Evolutionary conservation across 208 protist species (phyloP), one percentile per base, ranked within the genome.

Genomic region (Trichomonas gallinae): DNA sequence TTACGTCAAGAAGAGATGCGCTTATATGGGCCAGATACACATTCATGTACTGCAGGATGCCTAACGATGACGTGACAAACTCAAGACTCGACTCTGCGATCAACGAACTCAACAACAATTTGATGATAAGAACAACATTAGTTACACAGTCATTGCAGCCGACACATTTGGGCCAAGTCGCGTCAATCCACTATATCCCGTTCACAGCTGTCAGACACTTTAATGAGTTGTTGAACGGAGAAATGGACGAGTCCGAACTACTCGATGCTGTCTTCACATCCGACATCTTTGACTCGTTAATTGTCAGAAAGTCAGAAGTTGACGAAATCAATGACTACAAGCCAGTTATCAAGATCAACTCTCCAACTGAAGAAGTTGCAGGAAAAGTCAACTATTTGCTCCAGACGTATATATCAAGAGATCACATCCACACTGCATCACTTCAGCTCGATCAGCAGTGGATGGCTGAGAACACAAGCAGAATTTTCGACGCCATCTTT

Each of bases 21-120:
- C 98, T 99, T 36, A 97, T 98, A 51, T 99, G 99, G 99, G 98
- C 99, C 31, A 98, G 98, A 51, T 98, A 98, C 89, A 99, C 99
- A 0, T 99, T 99, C 97, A 98, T 99, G 21, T 99, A 99, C 97
- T 98, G 99, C 26, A 98, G 99, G 88, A 99, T 99, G 98, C 98
- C 98, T 11, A 97, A 98, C 44, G 98, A 98, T 63, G 99, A 99
- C 0, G 96, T 98, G 87, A 96, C 99, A 0, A 99, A 99, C 97
- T 98, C 98, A 11, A 97, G 99, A 51, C 31, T 93, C 15, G n/a
- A 93, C 38, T 42, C 13, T 38, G 40, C 44, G 17, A 42, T 38
- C 21, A 58, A 48, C 15, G 87, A 48, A 51, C 34, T 93, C 10
- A 93, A n/a, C 26, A 26, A 93, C 31, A 93, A 93, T 51, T 51